Percentiles rank a stretch among this genome's conserved stretches.
Conservation (phyloP, 129 eudicot genomes). For the Flaveria linearis region DNA sequence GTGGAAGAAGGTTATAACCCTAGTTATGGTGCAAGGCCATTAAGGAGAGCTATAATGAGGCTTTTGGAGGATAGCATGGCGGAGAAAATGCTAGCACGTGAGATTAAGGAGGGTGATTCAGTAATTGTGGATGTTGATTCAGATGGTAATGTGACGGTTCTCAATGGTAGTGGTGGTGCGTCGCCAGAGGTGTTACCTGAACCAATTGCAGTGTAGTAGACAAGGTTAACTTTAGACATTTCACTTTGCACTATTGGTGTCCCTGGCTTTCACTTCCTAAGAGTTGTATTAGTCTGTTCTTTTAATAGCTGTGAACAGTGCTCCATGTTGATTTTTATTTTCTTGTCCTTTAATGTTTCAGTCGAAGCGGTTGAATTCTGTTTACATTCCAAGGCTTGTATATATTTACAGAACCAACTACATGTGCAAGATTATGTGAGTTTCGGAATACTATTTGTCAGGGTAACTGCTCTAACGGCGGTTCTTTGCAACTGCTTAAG, state of each 20-base stretch:
- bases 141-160: constrained; percentile 52
- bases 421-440: constrained; percentile 35
- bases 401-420: constrained; percentile 29
- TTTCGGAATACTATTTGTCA: not conserved
- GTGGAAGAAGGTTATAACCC: constrained; percentile 52
- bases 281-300: constrained; percentile 14
- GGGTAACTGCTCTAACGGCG: not conserved
- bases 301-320: not conserved
- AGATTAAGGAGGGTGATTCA: constrained; percentile 44
- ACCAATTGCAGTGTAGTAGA: constrained; percentile 26
- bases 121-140: constrained; percentile 40
- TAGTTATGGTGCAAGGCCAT: constrained; percentile 57
- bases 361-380: constrained; percentile 25
- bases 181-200: constrained; percentile 47
- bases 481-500: no score
- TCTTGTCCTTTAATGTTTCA: not conserved
- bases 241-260: not conserved
- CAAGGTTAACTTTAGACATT: not conserved
- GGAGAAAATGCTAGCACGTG: constrained; percentile 44
- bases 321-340: not conserved
- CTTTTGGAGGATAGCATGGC: constrained; percentile 54
- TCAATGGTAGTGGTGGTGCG: constrained; percentile 62
- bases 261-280: not conserved
- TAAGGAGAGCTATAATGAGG: constrained; percentile 47
- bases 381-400: constrained; percentile 37